Conservation (phyloP, 164 flowering plant species). For the Litsea cubeba region DNA sequence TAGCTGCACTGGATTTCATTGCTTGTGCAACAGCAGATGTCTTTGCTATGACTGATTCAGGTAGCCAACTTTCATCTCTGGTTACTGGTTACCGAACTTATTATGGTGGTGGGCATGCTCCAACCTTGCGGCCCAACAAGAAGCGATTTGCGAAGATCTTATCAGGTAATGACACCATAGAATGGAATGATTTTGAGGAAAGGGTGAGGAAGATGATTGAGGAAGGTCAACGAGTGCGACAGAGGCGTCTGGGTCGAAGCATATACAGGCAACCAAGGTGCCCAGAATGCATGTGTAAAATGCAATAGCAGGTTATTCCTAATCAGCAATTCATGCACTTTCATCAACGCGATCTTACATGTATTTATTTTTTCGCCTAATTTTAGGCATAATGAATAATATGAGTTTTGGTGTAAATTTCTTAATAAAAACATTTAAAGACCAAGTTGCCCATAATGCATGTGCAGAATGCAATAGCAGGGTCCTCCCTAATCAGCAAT, state of each 20-base stretch:
- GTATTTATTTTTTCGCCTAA: not conserved
- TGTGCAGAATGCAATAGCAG: slow-evolving; percentile 61
- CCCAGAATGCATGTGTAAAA: slow-evolving; percentile 87
- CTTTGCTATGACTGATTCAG: slow-evolving; percentile 97
- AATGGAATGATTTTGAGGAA: slow-evolving; percentile 61
- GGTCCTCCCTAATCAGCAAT: not conserved
- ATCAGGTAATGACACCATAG: slow-evolving; percentile 52
- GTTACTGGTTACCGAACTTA: slow-evolving; percentile 88
- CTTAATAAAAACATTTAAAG: not conserved
- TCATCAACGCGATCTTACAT: not conserved
- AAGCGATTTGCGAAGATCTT: slow-evolving; percentile 75
- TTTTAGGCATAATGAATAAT: not conserved
- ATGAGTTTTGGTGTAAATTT: not conserved
- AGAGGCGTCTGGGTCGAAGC: slow-evolving; percentile 62
- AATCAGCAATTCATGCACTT: not conserved
- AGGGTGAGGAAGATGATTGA: slow-evolving; percentile 79
- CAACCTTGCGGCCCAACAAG: slow-evolving; percentile 81
- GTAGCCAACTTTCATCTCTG: slow-evolving; percentile 91
- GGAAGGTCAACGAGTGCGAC: slow-evolving; percentile 62
- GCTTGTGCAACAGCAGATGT: slow-evolving; percentile 95
- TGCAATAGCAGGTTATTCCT: slow-evolving; percentile 22
- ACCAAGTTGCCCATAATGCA: slow-evolving; percentile 83
- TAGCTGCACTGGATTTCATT: slow-evolving; percentile 94
- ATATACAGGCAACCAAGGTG: slow-evolving; percentile 84
- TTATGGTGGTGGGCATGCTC: slow-evolving; percentile 72